phyloP scores from a whole-genome alignment of 2,329 filamentous ascomycete species.

The Cordyceps cateniannulata region DNA sequence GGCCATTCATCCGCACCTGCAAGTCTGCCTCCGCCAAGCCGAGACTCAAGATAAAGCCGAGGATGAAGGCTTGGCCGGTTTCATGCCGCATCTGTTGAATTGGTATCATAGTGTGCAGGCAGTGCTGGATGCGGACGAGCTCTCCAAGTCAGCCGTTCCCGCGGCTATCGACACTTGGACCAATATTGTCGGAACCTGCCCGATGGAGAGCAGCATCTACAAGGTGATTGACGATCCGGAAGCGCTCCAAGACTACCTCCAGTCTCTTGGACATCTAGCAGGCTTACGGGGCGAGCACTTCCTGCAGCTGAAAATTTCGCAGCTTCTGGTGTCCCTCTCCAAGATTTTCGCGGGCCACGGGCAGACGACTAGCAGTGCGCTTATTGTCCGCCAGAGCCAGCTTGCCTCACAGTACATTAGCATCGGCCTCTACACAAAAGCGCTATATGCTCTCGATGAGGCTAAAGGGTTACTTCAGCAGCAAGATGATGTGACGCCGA shows the following conservation, averaged over 20 bases:
- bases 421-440: conserved; percentile 45
- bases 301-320: conserved; percentile 32
- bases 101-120: conserved; percentile 38
- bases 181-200: conserved; percentile 31
- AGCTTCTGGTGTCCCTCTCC: conserved; percentile 28
- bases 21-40: conserved; percentile 30
- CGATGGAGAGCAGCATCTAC: conserved; percentile 35
- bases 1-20: conserved; percentile 33
- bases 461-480: conserved; percentile 43
- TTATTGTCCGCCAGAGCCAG: conserved; percentile 40
- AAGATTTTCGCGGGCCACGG: conserved; percentile 27
- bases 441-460: conserved; percentile 47
- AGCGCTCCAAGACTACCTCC: conserved; percentile 42
- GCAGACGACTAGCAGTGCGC: conserved; percentile 28
- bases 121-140: conserved; percentile 30
- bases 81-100: conserved; percentile 42
- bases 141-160: conserved; percentile 26
- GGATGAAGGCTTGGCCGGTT: conserved; percentile 38
- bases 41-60: conserved; percentile 34
- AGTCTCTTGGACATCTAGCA: conserved; percentile 44
- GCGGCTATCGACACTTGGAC: conserved; percentile 40
- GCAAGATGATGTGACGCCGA: conserved; percentile 29
- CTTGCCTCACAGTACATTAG: conserved; percentile 48
- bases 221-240: conserved; percentile 43
- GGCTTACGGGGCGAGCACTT: conserved; percentile 43